phyloP scores from a whole-genome alignment of 768 basidiomycete species.

The Mycena vulgaris region DNA sequence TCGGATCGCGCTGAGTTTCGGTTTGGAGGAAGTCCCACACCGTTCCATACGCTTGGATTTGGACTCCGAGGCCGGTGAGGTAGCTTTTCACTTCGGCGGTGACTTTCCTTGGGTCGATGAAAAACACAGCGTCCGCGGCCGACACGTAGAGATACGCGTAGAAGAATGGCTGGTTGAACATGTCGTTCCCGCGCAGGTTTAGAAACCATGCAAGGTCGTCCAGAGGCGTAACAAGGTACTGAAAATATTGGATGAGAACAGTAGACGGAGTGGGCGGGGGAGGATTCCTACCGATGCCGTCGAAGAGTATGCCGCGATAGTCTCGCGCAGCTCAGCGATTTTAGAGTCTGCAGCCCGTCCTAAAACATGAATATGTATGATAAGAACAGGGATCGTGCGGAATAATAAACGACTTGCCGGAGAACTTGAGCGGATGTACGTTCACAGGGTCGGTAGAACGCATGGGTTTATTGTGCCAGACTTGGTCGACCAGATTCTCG shows the following conservation, averaged over 20 bases:
- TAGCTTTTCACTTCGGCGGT: slow-evolving; percentile 50
- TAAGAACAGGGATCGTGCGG: background rate
- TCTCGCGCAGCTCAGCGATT: slow-evolving; percentile 63
- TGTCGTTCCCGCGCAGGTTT: slow-evolving; percentile 80
- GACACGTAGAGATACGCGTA: slow-evolving; percentile 79
- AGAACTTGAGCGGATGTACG: slow-evolving; percentile 65
- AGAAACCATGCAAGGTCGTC: slow-evolving; percentile 84
- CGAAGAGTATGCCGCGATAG: slow-evolving; percentile 59
- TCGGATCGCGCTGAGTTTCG: slow-evolving; percentile 68
- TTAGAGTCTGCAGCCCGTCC: slow-evolving; percentile 65
- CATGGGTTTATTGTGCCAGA: slow-evolving; percentile 67
- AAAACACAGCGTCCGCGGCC: slow-evolving; percentile 61
- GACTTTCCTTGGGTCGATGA: slow-evolving; percentile 67
- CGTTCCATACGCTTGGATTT: slow-evolving; percentile 65
- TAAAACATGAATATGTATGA: background rate
- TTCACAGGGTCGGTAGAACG: slow-evolving; percentile 64
- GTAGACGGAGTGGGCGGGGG: slow-evolving; percentile 48
- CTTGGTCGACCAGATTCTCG: slow-evolving; percentile 68
- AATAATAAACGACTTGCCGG: slow-evolving; percentile 36
- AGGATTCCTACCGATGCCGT: slow-evolving; percentile 54
- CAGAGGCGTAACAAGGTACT: slow-evolving; percentile 70
- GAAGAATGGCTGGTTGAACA: slow-evolving; percentile 78
- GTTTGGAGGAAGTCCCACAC: slow-evolving; percentile 65
- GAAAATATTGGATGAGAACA: slow-evolving; percentile 57
- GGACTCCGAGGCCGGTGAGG: slow-evolving; percentile 64